Evolutionary conservation across 345 rosid species (phyloP).

Genomic region (Tarenaya hassleriana): DNA sequence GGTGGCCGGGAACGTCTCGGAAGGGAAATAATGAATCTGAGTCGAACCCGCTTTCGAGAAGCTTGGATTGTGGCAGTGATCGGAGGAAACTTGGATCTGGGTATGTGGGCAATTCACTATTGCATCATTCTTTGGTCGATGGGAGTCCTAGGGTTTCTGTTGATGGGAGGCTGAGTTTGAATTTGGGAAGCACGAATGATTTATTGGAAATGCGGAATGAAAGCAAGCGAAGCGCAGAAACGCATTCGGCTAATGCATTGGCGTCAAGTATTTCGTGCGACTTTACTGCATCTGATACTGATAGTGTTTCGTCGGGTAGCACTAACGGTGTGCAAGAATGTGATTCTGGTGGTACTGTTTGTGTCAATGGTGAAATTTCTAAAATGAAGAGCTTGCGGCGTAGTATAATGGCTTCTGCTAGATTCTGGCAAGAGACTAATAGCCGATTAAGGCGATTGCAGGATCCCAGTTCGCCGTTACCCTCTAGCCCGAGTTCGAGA

Average conservation of each 20-base stretch:
- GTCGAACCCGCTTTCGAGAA: constrained; percentile 36
- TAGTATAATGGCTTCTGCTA: constrained; percentile 49
- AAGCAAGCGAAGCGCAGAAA: constrained; percentile 36
- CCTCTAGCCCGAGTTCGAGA: constrained; percentile 53
- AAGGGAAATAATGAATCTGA: constrained; percentile 38
- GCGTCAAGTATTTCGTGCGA: constrained; percentile 41
- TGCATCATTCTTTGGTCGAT: constrained; percentile 52
- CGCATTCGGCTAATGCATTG: constrained; percentile 37
- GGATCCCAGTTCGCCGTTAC: constrained; percentile 78
- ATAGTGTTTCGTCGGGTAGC: constrained; percentile 74
- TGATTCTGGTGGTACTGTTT: constrained; percentile 25
- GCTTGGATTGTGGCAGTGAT: constrained; percentile 57
- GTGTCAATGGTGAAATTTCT: constrained; percentile 28
- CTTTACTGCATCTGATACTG: constrained; percentile 66
- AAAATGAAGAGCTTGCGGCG: constrained; percentile 41
- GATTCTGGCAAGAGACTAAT: constrained; percentile 96
- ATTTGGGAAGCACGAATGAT: constrained; percentile 38
- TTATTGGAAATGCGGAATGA: constrained; percentile 26
- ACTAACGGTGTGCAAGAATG: constrained; percentile 49
- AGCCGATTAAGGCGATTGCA: constrained; percentile 78
- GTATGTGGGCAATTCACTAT: constrained; percentile 37
- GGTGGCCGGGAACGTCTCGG: constrained; percentile 74
- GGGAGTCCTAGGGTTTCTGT: constrained; percentile 44
- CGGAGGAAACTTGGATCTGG: constrained; percentile 59
- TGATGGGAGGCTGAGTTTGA: constrained; percentile 50